These are phyloP conservation scores for Lepidium africanum DNA, from an alignment of 345 rosid species.

Conservation along the genomic window DNA sequence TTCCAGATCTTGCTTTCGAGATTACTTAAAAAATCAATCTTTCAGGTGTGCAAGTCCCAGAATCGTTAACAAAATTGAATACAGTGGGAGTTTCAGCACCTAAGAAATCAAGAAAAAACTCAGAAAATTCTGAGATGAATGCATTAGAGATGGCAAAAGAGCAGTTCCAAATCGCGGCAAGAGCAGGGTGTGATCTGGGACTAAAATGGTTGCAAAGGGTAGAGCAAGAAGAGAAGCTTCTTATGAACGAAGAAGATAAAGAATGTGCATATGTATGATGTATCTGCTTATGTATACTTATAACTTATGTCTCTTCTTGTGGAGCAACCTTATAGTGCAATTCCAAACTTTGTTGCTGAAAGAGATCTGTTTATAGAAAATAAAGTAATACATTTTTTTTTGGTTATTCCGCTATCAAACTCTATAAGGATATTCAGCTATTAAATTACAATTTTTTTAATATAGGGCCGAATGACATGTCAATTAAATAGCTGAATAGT, in stretches of 20 bases:
- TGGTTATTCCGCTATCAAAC: too few relatives aligned
- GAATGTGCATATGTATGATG: slow-evolving; percentile 12
- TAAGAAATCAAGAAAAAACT: slow-evolving; percentile 32
- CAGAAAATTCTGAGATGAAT: slow-evolving; percentile 21
- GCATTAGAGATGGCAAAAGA: slow-evolving; percentile 61
- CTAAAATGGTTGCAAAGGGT: slow-evolving; percentile 69
- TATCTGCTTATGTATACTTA: not conserved
- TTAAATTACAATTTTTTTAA: too few relatives aligned
- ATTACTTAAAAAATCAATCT: not conserved
- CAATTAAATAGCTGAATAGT: too few relatives aligned
- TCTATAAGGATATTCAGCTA: too few relatives aligned
- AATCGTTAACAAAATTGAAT: slow-evolving; percentile 36
- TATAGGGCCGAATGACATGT: too few relatives aligned
- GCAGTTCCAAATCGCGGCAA: slow-evolving; percentile 70
- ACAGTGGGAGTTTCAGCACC: slow-evolving; percentile 33
- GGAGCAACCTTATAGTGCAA: not conserved
- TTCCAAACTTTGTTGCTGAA: not conserved
- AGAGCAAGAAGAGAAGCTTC: slow-evolving; percentile 71
- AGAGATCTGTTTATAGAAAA: not conserved
- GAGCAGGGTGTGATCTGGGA: slow-evolving; percentile 69
- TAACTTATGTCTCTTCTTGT: not conserved
- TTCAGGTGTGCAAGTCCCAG: slow-evolving; percentile 76
- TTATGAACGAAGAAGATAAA: slow-evolving; percentile 26
- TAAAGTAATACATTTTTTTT: not conserved
- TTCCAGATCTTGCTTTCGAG: not conserved